These are phyloP conservation scores for Vitis cinerea DNA, from an alignment of 164 flowering plant species.

Conservation along the genomic window DNA sequence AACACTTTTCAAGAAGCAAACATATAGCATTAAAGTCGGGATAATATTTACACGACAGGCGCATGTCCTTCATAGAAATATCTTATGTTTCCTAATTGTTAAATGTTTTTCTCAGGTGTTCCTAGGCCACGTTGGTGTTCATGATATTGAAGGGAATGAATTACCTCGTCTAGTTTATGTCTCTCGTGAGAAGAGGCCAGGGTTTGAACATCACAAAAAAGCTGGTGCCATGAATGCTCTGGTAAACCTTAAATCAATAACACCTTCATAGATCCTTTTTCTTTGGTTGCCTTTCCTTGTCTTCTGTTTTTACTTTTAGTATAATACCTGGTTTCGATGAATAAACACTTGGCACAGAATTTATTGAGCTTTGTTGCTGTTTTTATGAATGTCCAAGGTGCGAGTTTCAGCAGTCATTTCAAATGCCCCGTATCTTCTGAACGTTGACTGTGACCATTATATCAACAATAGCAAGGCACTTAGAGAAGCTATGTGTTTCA, in stretches of 20 bases:
- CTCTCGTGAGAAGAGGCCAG: conserved; percentile 26
- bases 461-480: conserved; percentile 62
- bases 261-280: neutral
- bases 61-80: too few relatives aligned
- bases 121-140: conserved; percentile 50
- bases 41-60: too few relatives aligned
- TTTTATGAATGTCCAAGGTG: conserved; percentile 9
- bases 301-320: neutral
- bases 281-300: neutral
- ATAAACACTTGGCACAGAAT: neutral
- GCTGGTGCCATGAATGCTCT: conserved; percentile 67
- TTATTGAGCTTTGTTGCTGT: conserved; percentile 1
- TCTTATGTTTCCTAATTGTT: neutral
- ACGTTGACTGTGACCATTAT: conserved; percentile 68
- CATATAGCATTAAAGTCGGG: too few relatives aligned
- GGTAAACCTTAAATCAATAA: conserved; percentile 22
- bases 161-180: conserved; percentile 56
- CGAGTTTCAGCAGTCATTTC: conserved; percentile 58
- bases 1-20: too few relatives aligned
- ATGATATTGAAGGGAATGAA: conserved; percentile 48
- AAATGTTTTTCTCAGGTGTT: conserved; percentile 35
- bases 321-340: neutral
- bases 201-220: conserved; percentile 60
- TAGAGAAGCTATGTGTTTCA: conserved; percentile 61
- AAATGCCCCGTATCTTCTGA: conserved; percentile 56